Conservation (phyloP, 495 filamentous ascomycete species). For the Aspergillus heteromorphus region DNA sequence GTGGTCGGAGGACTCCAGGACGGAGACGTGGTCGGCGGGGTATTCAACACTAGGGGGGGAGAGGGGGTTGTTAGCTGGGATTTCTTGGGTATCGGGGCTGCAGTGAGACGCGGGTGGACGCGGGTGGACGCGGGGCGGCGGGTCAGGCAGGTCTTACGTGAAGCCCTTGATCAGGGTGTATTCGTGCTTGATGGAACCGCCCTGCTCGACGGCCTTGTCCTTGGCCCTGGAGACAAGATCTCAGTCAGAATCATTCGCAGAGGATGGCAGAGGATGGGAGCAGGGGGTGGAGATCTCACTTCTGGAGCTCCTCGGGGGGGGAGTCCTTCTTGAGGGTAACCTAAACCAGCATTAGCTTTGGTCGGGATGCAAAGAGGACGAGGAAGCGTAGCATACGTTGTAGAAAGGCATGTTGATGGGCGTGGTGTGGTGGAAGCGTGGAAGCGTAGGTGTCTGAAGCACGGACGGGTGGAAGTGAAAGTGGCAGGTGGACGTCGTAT, state of each 20-base stretch:
- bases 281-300: constrained; percentile 35
- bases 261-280: background rate
- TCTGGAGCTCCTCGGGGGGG: constrained; percentile 54
- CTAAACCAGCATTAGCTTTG: constrained; percentile 38
- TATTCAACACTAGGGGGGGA: constrained; percentile 59
- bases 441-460: background rate
- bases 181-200: constrained; percentile 76
- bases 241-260: constrained; percentile 1
- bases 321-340: constrained; percentile 71
- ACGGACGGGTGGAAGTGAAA: background rate
- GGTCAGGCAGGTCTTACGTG: constrained; percentile 54
- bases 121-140: background rate
- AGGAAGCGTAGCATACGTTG: constrained; percentile 51
- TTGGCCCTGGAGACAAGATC: constrained; percentile 55
- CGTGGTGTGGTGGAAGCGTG: constrained; percentile 3
- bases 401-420: constrained; percentile 59
- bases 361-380: background rate
- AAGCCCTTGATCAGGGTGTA: constrained; percentile 87
- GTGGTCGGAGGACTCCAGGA: constrained; percentile 59
- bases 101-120: background rate
- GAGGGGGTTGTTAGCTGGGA: constrained; percentile 2
- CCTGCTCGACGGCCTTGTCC: constrained; percentile 59
- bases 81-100: background rate
- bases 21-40: constrained; percentile 56
- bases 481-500: background rate